Base-by-base conservation (phyloP, 139 green algal genomes). In the Chlamydomonas sp. region DNA sequence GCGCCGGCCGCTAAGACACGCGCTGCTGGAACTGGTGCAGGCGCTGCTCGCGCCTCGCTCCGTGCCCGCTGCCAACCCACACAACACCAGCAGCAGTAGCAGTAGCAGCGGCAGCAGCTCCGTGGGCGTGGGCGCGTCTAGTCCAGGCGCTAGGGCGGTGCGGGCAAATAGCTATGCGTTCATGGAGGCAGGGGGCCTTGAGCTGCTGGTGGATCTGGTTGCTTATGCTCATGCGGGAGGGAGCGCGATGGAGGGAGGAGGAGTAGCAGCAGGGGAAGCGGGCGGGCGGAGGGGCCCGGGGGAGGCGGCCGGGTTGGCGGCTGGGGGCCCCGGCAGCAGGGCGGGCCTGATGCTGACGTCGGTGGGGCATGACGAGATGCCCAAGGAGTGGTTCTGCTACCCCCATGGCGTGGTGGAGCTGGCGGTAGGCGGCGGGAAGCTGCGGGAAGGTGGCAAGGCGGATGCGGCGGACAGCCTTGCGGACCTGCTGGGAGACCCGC, bases 171-270 rank as follows among this genome's bases (percentile, higher is more conserved):
- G 87, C 3, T 92, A 88, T 5, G 88, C 90, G 3, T 93, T 98
- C 64, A 87, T 97, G 81, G 89, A 93, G 4, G 91, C 92, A 2
- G 94, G 96, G 0, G 97, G 95, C 0, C 87, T 98, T 68, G 84
- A 96, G 88, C 90, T 99, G 84, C 87, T 96, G 15, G 95, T 96
- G 10, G 97, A 99, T 84, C 76, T 97, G n/a, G 85, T 97, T n/a
- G 90, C 96, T 77, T 91, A 90, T 2, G 95, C 94, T 0, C 97
- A 99, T 77, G 94, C 49, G 68, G 83, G 83, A 62, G 83, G 83
- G 0, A 49, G 63, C n/a, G 63, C 62, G 18, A 49, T 82, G 6
- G 73, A 82, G 63, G 83, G 73, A 57, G 59, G 74, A 79, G 59
- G 78, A 6, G 4, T 58, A 57, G 67, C 67, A 8, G 58, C 67